A percentile compares a stretch with the other conserved stretches of the same genome.
These are phyloP conservation scores for Cotoneaster glaucophyllus DNA, from an alignment of 306 rosid species.

Conservation along the genomic window DNA sequence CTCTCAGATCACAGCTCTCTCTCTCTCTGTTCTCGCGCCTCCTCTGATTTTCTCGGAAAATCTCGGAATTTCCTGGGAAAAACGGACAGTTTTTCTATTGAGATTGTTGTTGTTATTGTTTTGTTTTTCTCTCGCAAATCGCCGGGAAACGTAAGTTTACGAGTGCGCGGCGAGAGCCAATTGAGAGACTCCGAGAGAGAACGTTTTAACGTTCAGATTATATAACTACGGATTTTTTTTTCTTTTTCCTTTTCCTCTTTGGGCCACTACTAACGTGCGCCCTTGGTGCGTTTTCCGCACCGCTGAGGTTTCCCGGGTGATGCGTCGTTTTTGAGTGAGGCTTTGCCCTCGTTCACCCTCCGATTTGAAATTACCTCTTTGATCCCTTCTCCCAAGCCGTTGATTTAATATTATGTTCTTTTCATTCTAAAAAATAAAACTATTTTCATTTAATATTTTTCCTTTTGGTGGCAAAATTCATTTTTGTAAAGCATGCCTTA, in stretches of 20 bases:
- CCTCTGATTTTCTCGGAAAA: neutral
- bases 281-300: neutral
- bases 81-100: neutral
- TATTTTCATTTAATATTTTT: neutral
- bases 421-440: neutral
- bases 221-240: neutral
- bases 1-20: constrained; percentile 19
- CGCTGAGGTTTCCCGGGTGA: constrained; percentile 15
- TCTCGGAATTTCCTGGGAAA: neutral
- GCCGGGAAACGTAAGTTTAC: constrained; percentile 51
- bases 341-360: neutral
- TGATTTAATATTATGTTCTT: neutral
- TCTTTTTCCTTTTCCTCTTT: neutral
- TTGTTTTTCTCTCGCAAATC: constrained; percentile 12
- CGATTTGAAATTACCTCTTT: neutral
- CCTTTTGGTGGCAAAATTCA: neutral
- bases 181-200: constrained; percentile 15
- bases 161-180: constrained; percentile 8
- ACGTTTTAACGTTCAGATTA: constrained; percentile 74
- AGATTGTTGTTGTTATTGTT: constrained; percentile 1
- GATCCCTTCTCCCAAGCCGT: constrained; percentile 6
- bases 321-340: constrained; percentile 7
- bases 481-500: neutral
- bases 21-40: neutral
- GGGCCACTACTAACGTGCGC: neutral